Evolutionary conservation across 2,329 filamentous ascomycete genomes (phyloP), one percentile per base, ranked within the genome.

Genomic region (Grosmannia serpens): DNA sequence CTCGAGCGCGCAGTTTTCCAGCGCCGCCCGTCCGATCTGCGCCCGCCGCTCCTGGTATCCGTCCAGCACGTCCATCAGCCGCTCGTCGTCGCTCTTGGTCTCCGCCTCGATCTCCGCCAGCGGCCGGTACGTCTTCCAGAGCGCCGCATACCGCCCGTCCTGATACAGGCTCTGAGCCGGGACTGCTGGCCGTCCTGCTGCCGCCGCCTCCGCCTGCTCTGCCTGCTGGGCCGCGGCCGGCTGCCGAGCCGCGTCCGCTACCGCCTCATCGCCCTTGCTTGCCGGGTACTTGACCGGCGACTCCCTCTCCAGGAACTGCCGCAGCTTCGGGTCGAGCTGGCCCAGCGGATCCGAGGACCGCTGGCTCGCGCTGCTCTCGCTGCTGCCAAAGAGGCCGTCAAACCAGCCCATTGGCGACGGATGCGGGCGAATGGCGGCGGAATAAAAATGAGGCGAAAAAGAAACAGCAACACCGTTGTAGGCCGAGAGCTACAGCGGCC

Each of bases 1-100:
- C 70, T 95, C 89, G 61, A 91, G 71, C 1, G 90, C 87, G 72
- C 94, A 99, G 70, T 97, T 99, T 74, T 99, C 94, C 67, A 96
- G 77, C 11, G 92, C 91, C 1, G 90, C 88, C 49, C 81, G 79
- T 33, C 88, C 89, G 62, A 97, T 88, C 58, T 84, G 80, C 38
- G 83, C 81, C 69, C 88, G 89, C 62, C 91, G 85, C 68, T 89
- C 84, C 70, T 96, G 95, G 79, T 86, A 95, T 8, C 84, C 85
- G 57, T 92, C 87, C 56, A 96, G 76, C 58, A 97, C 85, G 69
- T 89, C 84, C 70, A 82, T 79, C 64, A 95, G 79, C 70, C 88
- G 87, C 68, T 96, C 91, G 67, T 90, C 84, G 65, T 94, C 88
- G 46, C 82, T 83, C 69, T 87, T 87, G 24, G 79, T 78, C 61